Percentiles rank a stretch among this genome's conserved stretches.
These are phyloP conservation scores for Boletellus ananas DNA, from an alignment of 768 basidiomycete genomes.

Conservation along the genomic window DNA sequence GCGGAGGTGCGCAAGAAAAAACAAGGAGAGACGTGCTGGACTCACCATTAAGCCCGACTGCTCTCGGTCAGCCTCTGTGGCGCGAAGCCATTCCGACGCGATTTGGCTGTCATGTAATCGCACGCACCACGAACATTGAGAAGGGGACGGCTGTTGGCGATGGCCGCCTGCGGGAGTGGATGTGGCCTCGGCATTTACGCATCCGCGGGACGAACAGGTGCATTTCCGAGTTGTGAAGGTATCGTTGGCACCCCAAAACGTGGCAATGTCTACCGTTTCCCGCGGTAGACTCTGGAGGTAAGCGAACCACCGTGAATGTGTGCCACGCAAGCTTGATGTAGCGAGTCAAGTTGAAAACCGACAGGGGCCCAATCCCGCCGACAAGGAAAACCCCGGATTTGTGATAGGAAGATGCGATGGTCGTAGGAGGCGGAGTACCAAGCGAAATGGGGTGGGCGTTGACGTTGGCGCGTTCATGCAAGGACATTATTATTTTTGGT, in stretches of 20 bases:
- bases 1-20: neutral
- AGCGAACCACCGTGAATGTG: slow-evolving; percentile 54
- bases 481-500: slow-evolving; percentile 16
- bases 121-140: slow-evolving; percentile 18
- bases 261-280: slow-evolving; percentile 49
- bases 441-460: slow-evolving; percentile 15
- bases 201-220: slow-evolving; percentile 16
- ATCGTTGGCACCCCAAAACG: slow-evolving; percentile 51
- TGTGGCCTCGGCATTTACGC: slow-evolving; percentile 4
- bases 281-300: slow-evolving; percentile 66
- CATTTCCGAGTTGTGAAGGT: slow-evolving; percentile 16
- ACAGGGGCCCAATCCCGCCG: slow-evolving; percentile 5
- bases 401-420: slow-evolving; percentile 9
- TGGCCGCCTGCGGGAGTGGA: neutral
- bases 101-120: slow-evolving; percentile 25
- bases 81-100: slow-evolving; percentile 32
- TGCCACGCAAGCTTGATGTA: slow-evolving; percentile 43
- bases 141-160: neutral
- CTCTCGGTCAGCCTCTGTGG: slow-evolving; percentile 31
- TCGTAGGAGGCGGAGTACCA: slow-evolving; percentile 12
- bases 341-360: slow-evolving; percentile 7
- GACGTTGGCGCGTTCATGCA: slow-evolving; percentile 23
- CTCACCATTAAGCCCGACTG: slow-evolving; percentile 26
- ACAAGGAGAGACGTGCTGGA: slow-evolving; percentile 9
- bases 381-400: slow-evolving; percentile 27